phyloP scores from a whole-genome alignment of 2,329 filamentous ascomycete species.

The Stagonosporopsis rhizophila region DNA sequence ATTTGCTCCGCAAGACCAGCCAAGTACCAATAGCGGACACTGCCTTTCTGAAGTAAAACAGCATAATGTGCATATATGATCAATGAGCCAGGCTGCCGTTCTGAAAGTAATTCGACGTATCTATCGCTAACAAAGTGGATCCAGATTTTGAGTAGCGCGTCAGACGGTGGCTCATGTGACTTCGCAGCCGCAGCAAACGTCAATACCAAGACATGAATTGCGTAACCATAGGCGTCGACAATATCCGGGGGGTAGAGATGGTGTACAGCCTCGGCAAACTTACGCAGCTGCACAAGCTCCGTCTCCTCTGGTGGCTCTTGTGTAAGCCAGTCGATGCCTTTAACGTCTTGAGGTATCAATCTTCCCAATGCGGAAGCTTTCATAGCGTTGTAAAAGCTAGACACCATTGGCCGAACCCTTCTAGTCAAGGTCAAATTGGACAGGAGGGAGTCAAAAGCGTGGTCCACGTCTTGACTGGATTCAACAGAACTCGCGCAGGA shows the following conservation, averaged over 20 bases:
- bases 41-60: slow-evolving; percentile 35
- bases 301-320: slow-evolving; percentile 26
- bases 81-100: slow-evolving; percentile 41
- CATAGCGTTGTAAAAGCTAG: slow-evolving; percentile 22
- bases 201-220: slow-evolving; percentile 32
- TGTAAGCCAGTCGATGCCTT: slow-evolving; percentile 24
- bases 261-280: slow-evolving; percentile 33
- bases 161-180: slow-evolving; percentile 27
- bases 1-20: slow-evolving; percentile 36
- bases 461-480: slow-evolving; percentile 19
- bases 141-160: slow-evolving; percentile 39
- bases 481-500: slow-evolving; percentile 28
- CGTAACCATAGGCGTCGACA: slow-evolving; percentile 34
- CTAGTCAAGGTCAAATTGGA: slow-evolving; percentile 34
- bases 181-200: slow-evolving; percentile 27
- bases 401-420: slow-evolving; percentile 35
- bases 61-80: slow-evolving; percentile 49
- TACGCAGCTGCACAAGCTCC: slow-evolving; percentile 33
- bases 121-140: slow-evolving; percentile 32
- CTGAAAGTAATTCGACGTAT: slow-evolving; percentile 38
- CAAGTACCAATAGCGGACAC: slow-evolving; percentile 36
- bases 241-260: slow-evolving; percentile 40
- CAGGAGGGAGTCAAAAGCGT: slow-evolving; percentile 31
- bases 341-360: slow-evolving; percentile 33
- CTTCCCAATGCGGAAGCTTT: slow-evolving; percentile 16